Base-by-base conservation (phyloP, 1,284 basidiomycete genomes). In the Chalciporus sp. region DNA sequence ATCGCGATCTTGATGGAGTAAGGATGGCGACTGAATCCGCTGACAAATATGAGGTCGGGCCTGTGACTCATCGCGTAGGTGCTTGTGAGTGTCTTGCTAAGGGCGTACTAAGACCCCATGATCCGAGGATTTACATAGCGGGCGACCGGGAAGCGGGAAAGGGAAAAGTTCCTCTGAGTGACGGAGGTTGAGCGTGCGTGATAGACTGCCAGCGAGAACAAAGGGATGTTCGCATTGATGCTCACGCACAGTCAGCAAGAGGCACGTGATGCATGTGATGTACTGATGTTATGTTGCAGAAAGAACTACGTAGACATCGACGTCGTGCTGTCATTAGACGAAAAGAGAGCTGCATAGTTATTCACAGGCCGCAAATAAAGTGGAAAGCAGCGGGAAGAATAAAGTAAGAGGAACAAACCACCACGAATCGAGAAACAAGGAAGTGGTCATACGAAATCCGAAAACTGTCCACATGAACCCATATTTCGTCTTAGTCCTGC, bases 401-500 rank as follows among this genome's bases (percentile, higher is more conserved):
- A 58, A 49, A 52, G 44, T 45, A 60, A 67, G 61, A 56, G 65
- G 56, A 51, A 57, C 62, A 51, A 61, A 61, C 55, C 47, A 51
- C 37, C 23, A 28, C 29, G 42, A 57, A 35, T 29, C 46, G 51
- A 45, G 23, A 31, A 33, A 28, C 27, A 41, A 42, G 4, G 16
- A 23, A 28, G 28, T 47, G 58, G 53, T 58, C 61, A 62, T 57
- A 58, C 56, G 41, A 40, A 61, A 46, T 47, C 41, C 47, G 46
- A 55, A 39, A 59, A 58, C 44, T 46, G 57, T 63, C 58, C 56
- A 42, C 19, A 48, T 41, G 41, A 58, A 55, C 51, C 40, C 57
- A 57, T 54, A 39, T 23, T 47, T 58, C 57, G 43, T 47, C 58
- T 49, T 65, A 73, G 49, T 77, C 76, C 26, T 76, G 72, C 64